A percentile compares a stretch with the other conserved stretches of the same genome.
These are phyloP conservation scores for Hypholoma sublateritium DNA, from an alignment of 768 basidiomycete genomes.

Conservation along the genomic window DNA sequence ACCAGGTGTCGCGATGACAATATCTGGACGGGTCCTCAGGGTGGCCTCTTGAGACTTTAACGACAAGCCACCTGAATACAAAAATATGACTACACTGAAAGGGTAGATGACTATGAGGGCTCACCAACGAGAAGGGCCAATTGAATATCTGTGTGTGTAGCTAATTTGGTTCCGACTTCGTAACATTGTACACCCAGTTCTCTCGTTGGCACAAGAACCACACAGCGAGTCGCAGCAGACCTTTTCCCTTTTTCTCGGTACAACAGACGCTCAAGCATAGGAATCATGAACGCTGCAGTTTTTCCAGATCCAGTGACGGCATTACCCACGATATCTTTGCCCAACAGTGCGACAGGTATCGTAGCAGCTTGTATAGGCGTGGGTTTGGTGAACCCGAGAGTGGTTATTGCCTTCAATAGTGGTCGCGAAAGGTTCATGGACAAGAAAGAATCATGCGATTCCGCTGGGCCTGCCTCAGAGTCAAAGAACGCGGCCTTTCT, in stretches of 20 bases:
- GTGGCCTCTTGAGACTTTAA: constrained; percentile 88
- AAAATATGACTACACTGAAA: constrained; percentile 9
- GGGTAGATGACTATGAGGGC: constrained; percentile 20
- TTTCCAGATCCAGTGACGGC: constrained; percentile 98
- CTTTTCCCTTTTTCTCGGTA: constrained; percentile 90
- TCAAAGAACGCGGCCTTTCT: constrained; percentile 92
- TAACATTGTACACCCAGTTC: constrained; percentile 96
- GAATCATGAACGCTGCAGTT: constrained; percentile 96
- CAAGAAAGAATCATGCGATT: constrained; percentile 77
- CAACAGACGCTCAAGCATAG: constrained; percentile 88
- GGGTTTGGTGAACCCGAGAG: constrained; percentile 77
- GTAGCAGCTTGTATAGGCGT: constrained; percentile 96
- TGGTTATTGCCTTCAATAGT: constrained; percentile 85
- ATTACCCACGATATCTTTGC: constrained; percentile 94
- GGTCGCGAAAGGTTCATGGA: constrained; percentile 96
- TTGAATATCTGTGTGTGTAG: constrained; percentile 84
- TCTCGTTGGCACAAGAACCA: constrained; percentile 91
- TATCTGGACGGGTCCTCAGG: constrained; percentile 85
- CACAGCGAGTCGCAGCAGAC: constrained; percentile 83
- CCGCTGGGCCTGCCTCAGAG: constrained; percentile 44
- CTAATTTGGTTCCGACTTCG: constrained; percentile 85
- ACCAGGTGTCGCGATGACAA: constrained; percentile 96
- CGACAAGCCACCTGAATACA: constrained; percentile 77
- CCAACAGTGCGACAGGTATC: constrained; percentile 90
- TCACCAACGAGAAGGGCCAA: constrained; percentile 91